These are phyloP conservation scores for Scenedesmus sp. DNA, from an alignment of 163 green algal species.

Conservation along the genomic window DNA sequence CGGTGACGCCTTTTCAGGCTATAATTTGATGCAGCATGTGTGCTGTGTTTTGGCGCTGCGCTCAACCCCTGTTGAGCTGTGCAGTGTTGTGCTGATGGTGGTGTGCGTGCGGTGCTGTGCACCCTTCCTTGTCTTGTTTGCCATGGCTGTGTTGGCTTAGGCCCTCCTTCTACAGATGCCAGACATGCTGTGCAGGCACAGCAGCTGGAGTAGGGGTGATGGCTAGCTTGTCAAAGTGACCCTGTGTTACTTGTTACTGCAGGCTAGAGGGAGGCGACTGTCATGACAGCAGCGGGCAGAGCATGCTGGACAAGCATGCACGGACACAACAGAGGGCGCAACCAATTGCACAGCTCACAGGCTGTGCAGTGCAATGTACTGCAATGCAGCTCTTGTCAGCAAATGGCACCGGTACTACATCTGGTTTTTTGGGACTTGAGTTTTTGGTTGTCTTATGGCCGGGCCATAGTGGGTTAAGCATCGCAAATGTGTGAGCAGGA, in stretches of 20 bases:
- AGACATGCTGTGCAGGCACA: not conserved
- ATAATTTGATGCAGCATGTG: not conserved
- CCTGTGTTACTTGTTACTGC: not conserved
- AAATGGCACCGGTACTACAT: not conserved
- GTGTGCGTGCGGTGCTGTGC: not conserved
- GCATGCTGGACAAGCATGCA: conserved; percentile 3
- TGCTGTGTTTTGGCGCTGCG: not conserved
- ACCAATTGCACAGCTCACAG: not conserved
- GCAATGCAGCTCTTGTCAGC: not conserved
- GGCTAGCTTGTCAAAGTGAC: not conserved
- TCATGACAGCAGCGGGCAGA: not conserved
- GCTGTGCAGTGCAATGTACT: not conserved
- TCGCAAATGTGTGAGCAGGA: not conserved
- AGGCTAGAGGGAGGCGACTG: not conserved
- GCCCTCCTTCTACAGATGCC: not conserved
- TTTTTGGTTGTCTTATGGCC: not conserved
- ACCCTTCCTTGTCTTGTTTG: not conserved
- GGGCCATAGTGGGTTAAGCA: not conserved
- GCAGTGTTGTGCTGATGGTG: not conserved
- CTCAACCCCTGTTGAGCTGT: not conserved
- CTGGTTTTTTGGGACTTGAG: not conserved
- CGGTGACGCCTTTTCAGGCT: not conserved
- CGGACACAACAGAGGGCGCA: not conserved
- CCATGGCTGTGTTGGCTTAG: not conserved
- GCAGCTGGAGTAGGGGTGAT: not conserved